These are phyloP conservation scores for Creolimax fragrantissima DNA, from an alignment of 78 protist genomes.

Conservation along the genomic window DNA sequence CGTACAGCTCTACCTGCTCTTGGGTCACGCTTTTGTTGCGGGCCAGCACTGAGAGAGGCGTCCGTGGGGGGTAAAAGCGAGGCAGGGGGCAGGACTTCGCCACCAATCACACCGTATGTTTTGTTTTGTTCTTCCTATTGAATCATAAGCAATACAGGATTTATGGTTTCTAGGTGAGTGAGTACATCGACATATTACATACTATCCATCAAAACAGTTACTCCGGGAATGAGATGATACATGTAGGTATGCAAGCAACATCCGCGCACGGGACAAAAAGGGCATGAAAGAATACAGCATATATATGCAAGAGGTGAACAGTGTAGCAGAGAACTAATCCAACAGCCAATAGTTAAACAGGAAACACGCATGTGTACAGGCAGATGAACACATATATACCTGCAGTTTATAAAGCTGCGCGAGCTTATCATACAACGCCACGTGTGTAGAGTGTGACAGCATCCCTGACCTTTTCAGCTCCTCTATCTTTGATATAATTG, in stretches of 20 bases:
- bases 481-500: not conserved
- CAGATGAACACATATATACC: not conserved
- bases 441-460: not conserved
- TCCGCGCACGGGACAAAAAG: too few species aligned
- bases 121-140: not conserved
- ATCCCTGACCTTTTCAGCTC: not conserved
- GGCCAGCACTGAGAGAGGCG: not conserved
- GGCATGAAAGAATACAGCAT: too few species aligned
- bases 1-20: not conserved
- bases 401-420: not conserved
- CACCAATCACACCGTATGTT: not conserved
- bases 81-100: not conserved
- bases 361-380: too few species aligned
- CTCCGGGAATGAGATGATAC: too few species aligned
- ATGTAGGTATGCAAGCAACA: too few species aligned
- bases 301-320: too few species aligned
- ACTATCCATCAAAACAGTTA: too few species aligned
- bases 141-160: not conserved
- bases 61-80: not conserved
- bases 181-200: too few species aligned
- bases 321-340: too few species aligned
- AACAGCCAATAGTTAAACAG: too few species aligned
- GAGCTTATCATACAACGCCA: not conserved
- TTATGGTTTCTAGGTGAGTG: too few species aligned
- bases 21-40: not conserved